Base-by-base conservation (phyloP, 2,329 filamentous ascomycete species). In the Ceratocystis cubensis region DNA sequence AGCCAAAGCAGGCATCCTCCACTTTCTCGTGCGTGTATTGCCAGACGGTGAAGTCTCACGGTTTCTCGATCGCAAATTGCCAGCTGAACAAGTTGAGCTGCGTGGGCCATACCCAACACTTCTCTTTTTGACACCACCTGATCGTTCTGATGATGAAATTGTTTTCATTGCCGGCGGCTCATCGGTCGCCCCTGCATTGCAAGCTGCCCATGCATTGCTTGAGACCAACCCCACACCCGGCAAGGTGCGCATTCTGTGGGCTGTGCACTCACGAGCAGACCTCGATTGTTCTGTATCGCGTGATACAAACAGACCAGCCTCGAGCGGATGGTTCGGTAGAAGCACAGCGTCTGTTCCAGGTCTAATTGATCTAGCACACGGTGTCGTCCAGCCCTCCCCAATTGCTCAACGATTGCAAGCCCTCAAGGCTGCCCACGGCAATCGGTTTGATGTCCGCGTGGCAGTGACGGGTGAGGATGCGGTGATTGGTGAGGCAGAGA, bases 131-230 rank as follows among this genome's bases (percentile, higher is more conserved):
- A 63, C 70, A 5, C 70, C 75, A 10, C 71, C 77, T 1, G 75
- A 75, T 15, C 65, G 66, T 1, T 65, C 69, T 46, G 70, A 70
- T 25, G 72, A 72, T n/a, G 69, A 70, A 22, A 80, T 96, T 2
- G 78, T 96, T 1, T 96, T 97, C 72, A 78, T 97, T 25, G 94
- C 92, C 1, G 94, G 92, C 1, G 94, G 94, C 0, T 99, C 94
- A 0, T 93, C 94, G 0, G 88, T 99, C 71, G 91, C 91, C 17
- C 90, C 93, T 0, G 94, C 92, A 6, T 76, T 97, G 74, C 93
- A 97, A 76, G 83, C 88, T 50, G 89, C 86, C 1, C 78, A 85
- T 69, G 83, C 84, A 0, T 75, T 93, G 10, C 76, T 85, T 3
- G 75, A 80, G 68, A 57, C 63, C 6, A 45, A 59, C 1, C 46